A percentile compares a stretch with the other conserved stretches of the same genome.
phyloP scores from a whole-genome alignment of 1,139 yeast species.

The Groenewaldozyma sp. region DNA sequence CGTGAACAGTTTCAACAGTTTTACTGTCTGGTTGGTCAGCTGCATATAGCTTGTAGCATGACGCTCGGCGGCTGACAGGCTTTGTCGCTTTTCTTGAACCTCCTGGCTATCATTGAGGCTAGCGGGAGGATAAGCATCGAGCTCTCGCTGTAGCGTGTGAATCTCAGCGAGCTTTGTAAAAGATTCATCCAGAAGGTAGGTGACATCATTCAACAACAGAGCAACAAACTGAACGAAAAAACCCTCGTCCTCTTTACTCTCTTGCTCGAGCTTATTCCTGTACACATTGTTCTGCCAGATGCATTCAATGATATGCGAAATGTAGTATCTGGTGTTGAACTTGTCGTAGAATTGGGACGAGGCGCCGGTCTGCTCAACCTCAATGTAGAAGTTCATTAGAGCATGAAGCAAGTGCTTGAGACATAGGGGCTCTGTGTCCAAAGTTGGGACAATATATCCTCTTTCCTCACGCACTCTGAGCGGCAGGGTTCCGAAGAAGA shows the following conservation, averaged over 20 bases:
- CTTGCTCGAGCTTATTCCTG: conserved; percentile 56
- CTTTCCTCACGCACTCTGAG: conserved; percentile 37
- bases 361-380: conserved; percentile 94
- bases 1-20: conserved; percentile 71
- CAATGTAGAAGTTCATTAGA: conserved; percentile 80
- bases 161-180: conserved; percentile 69
- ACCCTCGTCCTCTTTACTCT: conserved; percentile 54
- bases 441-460: conserved; percentile 64
- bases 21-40: conserved; percentile 74
- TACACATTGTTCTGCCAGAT: conserved; percentile 71
- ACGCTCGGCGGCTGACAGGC: conserved; percentile 55
- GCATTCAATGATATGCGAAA: conserved; percentile 72
- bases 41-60: conserved; percentile 79
- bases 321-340: conserved; percentile 81
- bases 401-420: conserved; percentile 66
- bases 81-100: conserved; percentile 44
- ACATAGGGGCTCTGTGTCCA: conserved; percentile 56
- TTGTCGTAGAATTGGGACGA: conserved; percentile 94
- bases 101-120: conserved; percentile 14
- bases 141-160: conserved; percentile 61
- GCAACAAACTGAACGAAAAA: conserved; percentile 91
- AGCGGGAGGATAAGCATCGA: conserved; percentile 16
- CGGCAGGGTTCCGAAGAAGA: conserved; percentile 61
- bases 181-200: conserved; percentile 86
- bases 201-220: conserved; percentile 87